Base-by-base conservation (phyloP, 1,139 yeast genomes). In the Magnusiomyces fungicola region DNA sequence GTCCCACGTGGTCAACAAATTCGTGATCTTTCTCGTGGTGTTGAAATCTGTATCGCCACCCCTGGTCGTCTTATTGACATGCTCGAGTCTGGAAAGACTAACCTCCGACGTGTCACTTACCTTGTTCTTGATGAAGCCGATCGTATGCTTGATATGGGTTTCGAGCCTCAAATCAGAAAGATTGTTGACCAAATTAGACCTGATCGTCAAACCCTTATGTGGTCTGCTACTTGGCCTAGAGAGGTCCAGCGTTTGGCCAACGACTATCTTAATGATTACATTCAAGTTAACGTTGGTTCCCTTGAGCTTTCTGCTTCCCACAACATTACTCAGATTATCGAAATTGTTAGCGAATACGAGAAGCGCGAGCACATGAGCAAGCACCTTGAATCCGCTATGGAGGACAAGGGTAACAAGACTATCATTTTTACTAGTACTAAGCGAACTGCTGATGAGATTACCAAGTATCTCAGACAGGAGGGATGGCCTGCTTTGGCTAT, bases 141-240 rank as follows among this genome's bases (percentile, higher is more conserved):
- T 69, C 80, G 95, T 74, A 63, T 68, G 62, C 60, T 88, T 73
- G 96, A 89, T 75, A 88, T 88, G 96, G 97, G 96, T 66, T 88
- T 88, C 69, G 97, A 88, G 74, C 96, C 96, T 58, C 96, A 87
- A 75, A 88, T 88, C 70, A 80, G 96, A 75, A 87, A 87, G 73
- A 89, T 88, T 69, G 88, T 89, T 60, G 95, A 87, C 64, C 96
- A 87, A 75, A 88, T 88, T 66, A 83, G 96, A 73, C 96, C 96
- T 55, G 96, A 89, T 69, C 85, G 96, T 74, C 98, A 92, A 76
- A 92, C 98, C 54, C 79, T 92, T 66, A 87, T 92, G 97, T 92
- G 97, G 97, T 89, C 97, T 58, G 98, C 98, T 60, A 92, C 98
- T 50, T 92, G 98, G 98, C 98, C 98, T 65, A 89, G 89, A 78